phyloP scores from a whole-genome alignment of 2,329 filamentous ascomycete genomes.

The Clarireedia monteithiana region DNA sequence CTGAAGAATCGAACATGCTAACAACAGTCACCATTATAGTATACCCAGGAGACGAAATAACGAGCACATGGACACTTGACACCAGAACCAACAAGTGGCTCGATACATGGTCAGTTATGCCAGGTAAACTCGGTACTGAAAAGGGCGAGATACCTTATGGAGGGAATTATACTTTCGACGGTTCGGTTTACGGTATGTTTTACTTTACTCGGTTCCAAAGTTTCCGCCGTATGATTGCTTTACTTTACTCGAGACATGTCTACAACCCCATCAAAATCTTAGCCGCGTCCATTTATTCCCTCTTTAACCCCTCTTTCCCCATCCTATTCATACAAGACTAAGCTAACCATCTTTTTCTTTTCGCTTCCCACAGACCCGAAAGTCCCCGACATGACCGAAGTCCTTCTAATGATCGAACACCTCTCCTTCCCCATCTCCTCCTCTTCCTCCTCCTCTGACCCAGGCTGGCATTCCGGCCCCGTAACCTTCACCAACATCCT shows the following conservation, averaged over 20 bases:
- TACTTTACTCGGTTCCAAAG: neutral
- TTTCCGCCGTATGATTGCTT: neutral
- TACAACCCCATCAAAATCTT: too few species aligned
- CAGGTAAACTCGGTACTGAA: neutral
- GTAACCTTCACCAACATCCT: constrained; percentile 7
- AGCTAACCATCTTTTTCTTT: neutral
- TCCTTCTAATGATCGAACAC: neutral
- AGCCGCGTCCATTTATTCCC: too few species aligned
- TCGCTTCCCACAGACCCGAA: neutral
- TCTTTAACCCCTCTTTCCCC: too few species aligned
- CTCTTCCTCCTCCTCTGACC: neutral
- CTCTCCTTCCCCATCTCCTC: neutral
- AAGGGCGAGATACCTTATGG: neutral
- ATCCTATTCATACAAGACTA: too few species aligned
- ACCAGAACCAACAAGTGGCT: neutral
- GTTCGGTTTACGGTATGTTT: neutral
- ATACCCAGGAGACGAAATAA: constrained; percentile 2
- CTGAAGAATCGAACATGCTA: neutral
- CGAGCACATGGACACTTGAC: neutral
- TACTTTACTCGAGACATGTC: too few species aligned
- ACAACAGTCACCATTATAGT: neutral
- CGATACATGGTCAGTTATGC: constrained; percentile 2
- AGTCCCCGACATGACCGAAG: constrained; percentile 4
- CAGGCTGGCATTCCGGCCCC: constrained; percentile 1
- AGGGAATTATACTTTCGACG: constrained; percentile 3